A percentile compares a stretch with the other conserved stretches of the same genome.
phyloP scores from a whole-genome alignment of 2,329 filamentous ascomycete genomes.

The Cercospora citrullina region DNA sequence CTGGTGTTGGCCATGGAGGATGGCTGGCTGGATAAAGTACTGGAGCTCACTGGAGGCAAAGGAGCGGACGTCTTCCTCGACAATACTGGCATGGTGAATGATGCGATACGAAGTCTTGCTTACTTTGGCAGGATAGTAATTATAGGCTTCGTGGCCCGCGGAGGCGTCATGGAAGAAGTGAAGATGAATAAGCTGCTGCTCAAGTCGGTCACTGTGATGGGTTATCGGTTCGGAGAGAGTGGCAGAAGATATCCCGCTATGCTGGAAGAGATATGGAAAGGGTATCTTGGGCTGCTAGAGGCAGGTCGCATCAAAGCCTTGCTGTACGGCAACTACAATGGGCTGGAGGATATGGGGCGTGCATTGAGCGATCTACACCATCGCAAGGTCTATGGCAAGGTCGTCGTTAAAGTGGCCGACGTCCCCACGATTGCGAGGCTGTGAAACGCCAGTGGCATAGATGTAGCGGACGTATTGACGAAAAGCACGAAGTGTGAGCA shows the following conservation, averaged over 20 bases:
- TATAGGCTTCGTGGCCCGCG: constrained; percentile 59
- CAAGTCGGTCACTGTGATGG: constrained; percentile 55
- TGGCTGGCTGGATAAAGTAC: constrained; percentile 55
- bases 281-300: constrained; percentile 52
- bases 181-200: constrained; percentile 57
- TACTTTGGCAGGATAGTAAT: constrained; percentile 58
- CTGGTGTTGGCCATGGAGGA: constrained; percentile 45
- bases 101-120: constrained; percentile 55
- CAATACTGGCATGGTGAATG: constrained; percentile 58
- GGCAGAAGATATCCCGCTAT: constrained; percentile 52
- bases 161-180: constrained; percentile 55
- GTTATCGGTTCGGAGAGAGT: constrained; percentile 61
- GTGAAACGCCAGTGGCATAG: neutral
- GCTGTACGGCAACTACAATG: constrained; percentile 53
- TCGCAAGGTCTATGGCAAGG: constrained; percentile 58
- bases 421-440: constrained; percentile 30
- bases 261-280: constrained; percentile 53
- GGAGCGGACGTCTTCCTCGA: constrained; percentile 62
- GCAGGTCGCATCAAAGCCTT: constrained; percentile 53
- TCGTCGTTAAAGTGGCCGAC: constrained; percentile 50
- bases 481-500: neutral
- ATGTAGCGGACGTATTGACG: neutral
- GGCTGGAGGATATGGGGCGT: constrained; percentile 51
- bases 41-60: constrained; percentile 48
- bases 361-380: constrained; percentile 55